A percentile compares a stretch with the other conserved stretches of the same genome.
Conservation (phyloP, 1,139 yeast species). For the Lodderomyces beijingensis region DNA sequence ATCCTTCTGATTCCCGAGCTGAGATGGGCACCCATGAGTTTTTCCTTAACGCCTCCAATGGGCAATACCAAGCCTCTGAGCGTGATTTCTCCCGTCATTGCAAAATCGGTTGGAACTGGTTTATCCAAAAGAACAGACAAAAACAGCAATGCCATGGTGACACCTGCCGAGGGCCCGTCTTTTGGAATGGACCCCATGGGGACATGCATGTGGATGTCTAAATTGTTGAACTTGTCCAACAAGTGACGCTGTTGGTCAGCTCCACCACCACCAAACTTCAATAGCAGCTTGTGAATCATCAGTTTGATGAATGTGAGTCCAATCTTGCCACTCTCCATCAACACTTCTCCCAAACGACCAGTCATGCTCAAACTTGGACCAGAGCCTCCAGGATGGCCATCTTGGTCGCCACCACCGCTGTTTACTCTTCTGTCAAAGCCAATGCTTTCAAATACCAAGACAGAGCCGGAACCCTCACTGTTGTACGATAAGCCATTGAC, state of each 20-base stretch:
- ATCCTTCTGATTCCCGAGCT: slow-evolving; percentile 53
- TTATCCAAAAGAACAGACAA: slow-evolving; percentile 65
- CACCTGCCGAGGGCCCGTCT: slow-evolving; percentile 94
- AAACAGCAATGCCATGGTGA: slow-evolving; percentile 80
- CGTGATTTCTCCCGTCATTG: slow-evolving; percentile 95
- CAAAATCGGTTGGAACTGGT: slow-evolving; percentile 65
- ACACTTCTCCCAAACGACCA: slow-evolving; percentile 79
- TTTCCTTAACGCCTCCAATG: slow-evolving; percentile 87
- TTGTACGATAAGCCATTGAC: slow-evolving; percentile 91
- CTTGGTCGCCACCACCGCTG: slow-evolving; percentile 26
- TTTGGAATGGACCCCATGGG: slow-evolving; percentile 87
- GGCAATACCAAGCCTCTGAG: slow-evolving; percentile 82
- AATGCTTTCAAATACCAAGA: slow-evolving; percentile 75
- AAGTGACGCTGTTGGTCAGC: slow-evolving; percentile 17
- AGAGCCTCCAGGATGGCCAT: slow-evolving; percentile 8
- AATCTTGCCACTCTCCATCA: slow-evolving; percentile 78
- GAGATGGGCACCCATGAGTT: slow-evolving; percentile 78
- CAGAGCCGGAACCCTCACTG: slow-evolving; percentile 85
- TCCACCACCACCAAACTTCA: slow-evolving; percentile 17
- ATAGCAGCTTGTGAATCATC: slow-evolving; percentile 37
- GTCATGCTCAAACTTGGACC: slow-evolving; percentile 58
- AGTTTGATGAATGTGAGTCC: slow-evolving; percentile 73
- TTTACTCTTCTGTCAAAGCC: slow-evolving; percentile 43
- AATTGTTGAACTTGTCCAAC: slow-evolving; percentile 42
- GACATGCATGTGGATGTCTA: slow-evolving; percentile 78